Conservation (phyloP, 148 eudicot species). For the Camellia granthamiana region DNA sequence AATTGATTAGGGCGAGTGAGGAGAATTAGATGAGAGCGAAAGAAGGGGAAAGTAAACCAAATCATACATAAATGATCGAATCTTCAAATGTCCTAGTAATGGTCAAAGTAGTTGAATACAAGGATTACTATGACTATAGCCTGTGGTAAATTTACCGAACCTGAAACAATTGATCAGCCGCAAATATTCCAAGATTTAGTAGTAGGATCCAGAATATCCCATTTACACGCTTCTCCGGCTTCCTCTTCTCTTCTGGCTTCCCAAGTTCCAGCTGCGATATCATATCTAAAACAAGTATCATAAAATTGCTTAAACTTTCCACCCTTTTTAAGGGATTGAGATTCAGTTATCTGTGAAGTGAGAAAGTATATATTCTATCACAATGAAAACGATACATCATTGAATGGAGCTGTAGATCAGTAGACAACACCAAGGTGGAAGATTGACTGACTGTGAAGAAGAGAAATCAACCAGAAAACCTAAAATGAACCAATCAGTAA, state of each 20-base stretch:
- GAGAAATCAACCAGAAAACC: not conserved
- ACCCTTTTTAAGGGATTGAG: not conserved
- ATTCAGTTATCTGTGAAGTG: too few relatives aligned
- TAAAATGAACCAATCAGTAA: not conserved
- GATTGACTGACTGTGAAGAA: not conserved
- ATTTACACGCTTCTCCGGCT: slow-evolving; percentile 72
- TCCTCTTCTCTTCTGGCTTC: slow-evolving; percentile 48
- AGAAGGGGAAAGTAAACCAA: too few relatives aligned
- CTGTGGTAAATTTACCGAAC: slow-evolving; percentile 22
- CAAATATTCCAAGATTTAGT: slow-evolving; percentile 77
- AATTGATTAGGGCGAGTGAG: too few relatives aligned
- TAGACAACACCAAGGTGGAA: not conserved
- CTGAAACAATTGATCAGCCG: slow-evolving; percentile 87
- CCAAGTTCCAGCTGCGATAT: slow-evolving; percentile 82
- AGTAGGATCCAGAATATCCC: slow-evolving; percentile 95
- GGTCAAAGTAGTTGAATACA: too few relatives aligned
- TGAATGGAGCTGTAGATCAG: not conserved
- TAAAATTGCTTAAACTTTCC: slow-evolving; percentile 16
- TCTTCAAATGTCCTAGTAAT: too few relatives aligned
- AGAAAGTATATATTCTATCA: not conserved
- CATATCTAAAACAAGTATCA: slow-evolving; percentile 56
- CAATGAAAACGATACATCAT: not conserved
- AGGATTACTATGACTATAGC: too few relatives aligned
- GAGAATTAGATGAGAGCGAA: too few relatives aligned
- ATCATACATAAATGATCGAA: too few relatives aligned